phyloP scores from a whole-genome alignment of 2,329 filamentous ascomycete genomes.

The Cordyceps farinosa region DNA sequence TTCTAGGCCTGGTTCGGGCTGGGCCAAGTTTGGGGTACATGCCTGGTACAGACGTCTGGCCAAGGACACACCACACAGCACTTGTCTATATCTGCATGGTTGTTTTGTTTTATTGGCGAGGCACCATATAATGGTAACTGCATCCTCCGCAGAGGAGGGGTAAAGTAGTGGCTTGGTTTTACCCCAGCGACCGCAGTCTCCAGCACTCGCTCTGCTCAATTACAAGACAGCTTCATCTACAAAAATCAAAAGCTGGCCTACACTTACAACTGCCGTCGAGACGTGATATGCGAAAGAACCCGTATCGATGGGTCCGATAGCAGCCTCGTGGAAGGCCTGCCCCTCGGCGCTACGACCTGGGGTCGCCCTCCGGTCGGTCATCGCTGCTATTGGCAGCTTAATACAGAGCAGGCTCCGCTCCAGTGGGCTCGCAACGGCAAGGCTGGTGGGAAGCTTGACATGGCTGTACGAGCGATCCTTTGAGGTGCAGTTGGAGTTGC shows the following conservation, averaged over 20 bases:
- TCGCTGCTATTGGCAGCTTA: background rate
- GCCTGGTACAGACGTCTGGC: background rate
- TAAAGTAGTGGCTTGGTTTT: background rate
- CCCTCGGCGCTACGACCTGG: background rate
- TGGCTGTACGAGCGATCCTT: background rate
- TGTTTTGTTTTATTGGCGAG: background rate
- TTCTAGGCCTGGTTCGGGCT: conserved; percentile 3
- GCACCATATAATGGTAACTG: background rate
- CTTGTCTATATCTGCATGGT: background rate
- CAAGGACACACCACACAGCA: too few relatives aligned
- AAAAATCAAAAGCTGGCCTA: background rate
- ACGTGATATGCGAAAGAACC: background rate
- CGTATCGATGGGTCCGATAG: background rate
- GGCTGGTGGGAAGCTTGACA: background rate
- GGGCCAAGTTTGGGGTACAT: conserved; percentile 9
- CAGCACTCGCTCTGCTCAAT: background rate
- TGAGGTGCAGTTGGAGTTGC: too few relatives aligned
- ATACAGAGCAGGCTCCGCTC: background rate
- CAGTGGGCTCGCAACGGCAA: background rate
- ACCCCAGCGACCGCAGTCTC: background rate
- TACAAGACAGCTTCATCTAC: background rate
- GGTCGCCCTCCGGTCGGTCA: background rate
- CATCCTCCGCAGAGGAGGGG: background rate
- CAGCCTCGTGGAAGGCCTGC: background rate
- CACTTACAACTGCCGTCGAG: background rate